These are phyloP conservation scores for Kwoniella heveanensis DNA, from an alignment of 768 basidiomycete genomes.

Conservation along the genomic window DNA sequence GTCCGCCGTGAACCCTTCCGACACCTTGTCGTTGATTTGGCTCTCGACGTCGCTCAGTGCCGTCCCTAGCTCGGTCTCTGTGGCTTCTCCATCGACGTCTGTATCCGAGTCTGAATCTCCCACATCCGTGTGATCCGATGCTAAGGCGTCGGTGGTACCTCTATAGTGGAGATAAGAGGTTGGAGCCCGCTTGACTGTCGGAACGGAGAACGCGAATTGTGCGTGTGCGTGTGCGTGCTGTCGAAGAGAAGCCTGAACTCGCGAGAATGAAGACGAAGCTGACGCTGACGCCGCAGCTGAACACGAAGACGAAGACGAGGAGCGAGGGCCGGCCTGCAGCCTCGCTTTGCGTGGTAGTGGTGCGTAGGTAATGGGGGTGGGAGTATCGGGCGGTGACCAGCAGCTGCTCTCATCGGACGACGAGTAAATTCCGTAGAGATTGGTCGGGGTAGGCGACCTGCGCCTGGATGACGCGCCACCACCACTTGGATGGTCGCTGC, in stretches of 20 bases:
- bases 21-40: conserved; percentile 5
- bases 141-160: not conserved
- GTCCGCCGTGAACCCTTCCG: conserved; percentile 3
- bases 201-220: conserved; percentile 4
- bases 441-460: conserved; percentile 12
- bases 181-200: conserved; percentile 4
- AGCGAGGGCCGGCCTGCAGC: conserved; percentile 8
- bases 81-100: conserved; percentile 6
- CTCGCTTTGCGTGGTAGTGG: conserved; percentile 3
- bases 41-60: conserved; percentile 20
- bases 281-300: not conserved
- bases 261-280: not conserved
- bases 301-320: not conserved
- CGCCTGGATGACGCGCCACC: conserved; percentile 10
- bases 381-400: conserved; percentile 23
- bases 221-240: not conserved
- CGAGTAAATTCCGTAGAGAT: not conserved
- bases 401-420: conserved; percentile 3
- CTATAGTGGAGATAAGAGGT: conserved; percentile 7
- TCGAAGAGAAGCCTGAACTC: not conserved
- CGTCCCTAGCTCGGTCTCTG: conserved; percentile 15
- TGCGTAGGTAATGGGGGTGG: conserved; percentile 17
- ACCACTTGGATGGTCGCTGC: not conserved
- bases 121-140: not conserved
- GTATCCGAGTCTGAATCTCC: conserved; percentile 14